Percentiles rank a stretch among this genome's conserved stretches.
These are phyloP conservation scores for Coemansia sp. DNA, from an alignment of 192 early-diverging fungal genomes.

Conservation along the genomic window DNA sequence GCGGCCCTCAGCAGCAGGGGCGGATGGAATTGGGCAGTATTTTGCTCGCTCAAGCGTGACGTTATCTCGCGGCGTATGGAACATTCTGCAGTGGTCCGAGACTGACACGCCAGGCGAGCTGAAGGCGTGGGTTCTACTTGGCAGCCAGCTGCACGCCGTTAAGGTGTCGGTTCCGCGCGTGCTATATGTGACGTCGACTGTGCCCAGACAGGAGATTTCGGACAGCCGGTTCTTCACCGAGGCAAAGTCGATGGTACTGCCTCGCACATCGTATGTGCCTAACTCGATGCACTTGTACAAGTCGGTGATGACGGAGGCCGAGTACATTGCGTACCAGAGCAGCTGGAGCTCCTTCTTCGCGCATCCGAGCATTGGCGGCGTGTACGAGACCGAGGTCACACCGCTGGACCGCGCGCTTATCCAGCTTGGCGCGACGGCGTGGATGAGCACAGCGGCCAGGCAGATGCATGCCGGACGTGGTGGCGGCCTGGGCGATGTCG, in stretches of 20 bases:
- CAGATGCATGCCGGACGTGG: conserved; percentile 18
- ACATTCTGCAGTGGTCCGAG: conserved; percentile 82
- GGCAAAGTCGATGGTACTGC: conserved; percentile 62
- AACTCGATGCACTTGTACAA: conserved; percentile 72
- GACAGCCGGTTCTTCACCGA: conserved; percentile 48
- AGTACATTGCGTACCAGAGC: conserved; percentile 70
- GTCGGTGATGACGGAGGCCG: conserved; percentile 76
- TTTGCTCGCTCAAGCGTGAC: conserved; percentile 69
- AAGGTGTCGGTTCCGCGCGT: conserved; percentile 75
- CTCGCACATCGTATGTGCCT: conserved; percentile 62
- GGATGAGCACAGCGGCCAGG: conserved; percentile 28
- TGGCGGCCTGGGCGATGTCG: conserved; percentile 20
- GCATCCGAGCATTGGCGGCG: conserved; percentile 85
- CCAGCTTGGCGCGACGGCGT: conserved; percentile 64
- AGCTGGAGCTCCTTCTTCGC: conserved; percentile 80
- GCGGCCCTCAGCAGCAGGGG: not conserved
- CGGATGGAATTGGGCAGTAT: conserved; percentile 49
- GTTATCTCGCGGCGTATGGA: conserved; percentile 70
- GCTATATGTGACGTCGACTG: conserved; percentile 81
- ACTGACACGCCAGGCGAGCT: conserved; percentile 87
- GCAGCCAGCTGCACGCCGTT: conserved; percentile 68
- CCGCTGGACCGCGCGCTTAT: conserved; percentile 79
- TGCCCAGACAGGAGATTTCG: conserved; percentile 54
- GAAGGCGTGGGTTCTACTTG: conserved; percentile 78
- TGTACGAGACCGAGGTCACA: conserved; percentile 91